A percentile compares a stretch with the other conserved stretches of the same genome.
Conservation (phyloP, 306 rosid genomes). For the Corylus heterophylla region DNA sequence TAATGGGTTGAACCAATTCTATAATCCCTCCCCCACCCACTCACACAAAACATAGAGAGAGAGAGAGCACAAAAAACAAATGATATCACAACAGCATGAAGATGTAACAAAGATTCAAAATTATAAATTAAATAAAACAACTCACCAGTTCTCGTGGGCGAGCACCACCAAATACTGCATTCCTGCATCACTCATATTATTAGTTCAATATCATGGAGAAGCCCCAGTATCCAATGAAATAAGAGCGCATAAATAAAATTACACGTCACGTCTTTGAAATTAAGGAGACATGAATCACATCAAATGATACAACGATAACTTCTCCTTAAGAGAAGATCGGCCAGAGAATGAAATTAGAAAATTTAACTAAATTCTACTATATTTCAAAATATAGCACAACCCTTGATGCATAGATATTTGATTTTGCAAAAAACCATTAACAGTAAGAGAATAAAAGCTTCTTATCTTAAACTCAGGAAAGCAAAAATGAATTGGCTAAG, state of each 20-base stretch:
- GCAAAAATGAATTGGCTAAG: conserved; percentile 2
- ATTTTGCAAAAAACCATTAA: conserved; percentile 12
- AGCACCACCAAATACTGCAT: conserved; percentile 93
- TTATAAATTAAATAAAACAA: conserved; percentile 5
- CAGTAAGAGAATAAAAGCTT: conserved; percentile 10
- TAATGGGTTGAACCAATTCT: too few species aligned
- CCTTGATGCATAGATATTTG: too few species aligned
- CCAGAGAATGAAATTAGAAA: too few species aligned
- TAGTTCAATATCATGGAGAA: conserved; percentile 20
- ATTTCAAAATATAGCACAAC: too few species aligned
- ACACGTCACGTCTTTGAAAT: background rate
- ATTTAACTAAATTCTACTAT: too few species aligned
- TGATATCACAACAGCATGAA: background rate
- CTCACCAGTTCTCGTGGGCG: conserved; percentile 95
- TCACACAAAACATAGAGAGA: background rate
- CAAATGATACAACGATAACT: too few species aligned
- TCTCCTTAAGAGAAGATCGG: too few species aligned
- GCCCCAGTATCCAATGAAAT: background rate
- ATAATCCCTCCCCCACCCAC: too few species aligned
- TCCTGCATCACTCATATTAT: conserved; percentile 60
- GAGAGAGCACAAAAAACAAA: too few species aligned
- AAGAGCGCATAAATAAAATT: background rate
- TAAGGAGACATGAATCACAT: too few species aligned
- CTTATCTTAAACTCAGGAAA: conserved; percentile 15
- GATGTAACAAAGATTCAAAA: conserved; percentile 7